Percentiles rank a stretch among this genome's conserved stretches.
Evolutionary conservation across 164 flowering plant genomes (phyloP).

Genomic region (Vitis vinifera): DNA sequence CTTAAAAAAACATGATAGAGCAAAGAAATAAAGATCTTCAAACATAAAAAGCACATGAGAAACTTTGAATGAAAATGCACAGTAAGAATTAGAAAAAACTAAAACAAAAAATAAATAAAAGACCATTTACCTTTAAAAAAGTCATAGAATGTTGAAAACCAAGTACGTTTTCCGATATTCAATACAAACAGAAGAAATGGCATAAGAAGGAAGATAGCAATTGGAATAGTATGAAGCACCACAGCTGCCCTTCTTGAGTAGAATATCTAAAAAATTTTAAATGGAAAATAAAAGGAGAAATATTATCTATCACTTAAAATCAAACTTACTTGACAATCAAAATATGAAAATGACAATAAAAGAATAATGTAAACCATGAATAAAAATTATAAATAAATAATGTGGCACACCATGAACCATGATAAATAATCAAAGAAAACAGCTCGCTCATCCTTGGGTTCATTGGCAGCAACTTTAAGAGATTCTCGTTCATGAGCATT

Average conservation of each 20-base stretch:
- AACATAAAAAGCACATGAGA: not conserved
- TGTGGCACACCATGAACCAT: constrained; percentile 64
- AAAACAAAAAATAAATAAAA: not conserved
- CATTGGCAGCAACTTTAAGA: constrained; percentile 20
- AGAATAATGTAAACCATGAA: not conserved
- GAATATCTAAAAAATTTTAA: constrained; percentile 49
- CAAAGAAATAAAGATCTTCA: not conserved
- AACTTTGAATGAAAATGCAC: not conserved
- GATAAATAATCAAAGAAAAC: constrained; percentile 88
- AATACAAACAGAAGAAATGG: constrained; percentile 48
- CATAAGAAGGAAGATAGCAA: constrained; percentile 53
- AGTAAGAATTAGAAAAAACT: not conserved
- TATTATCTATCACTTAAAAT: not conserved
- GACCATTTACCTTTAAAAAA: constrained; percentile 64
- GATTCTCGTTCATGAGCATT: constrained; percentile 47
- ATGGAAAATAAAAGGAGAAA: not conserved
- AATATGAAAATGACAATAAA: not conserved
- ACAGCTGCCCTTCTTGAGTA: constrained; percentile 65
- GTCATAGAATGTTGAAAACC: constrained; percentile 41
- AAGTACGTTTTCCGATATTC: constrained; percentile 35
- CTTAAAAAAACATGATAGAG: too few relatives aligned
- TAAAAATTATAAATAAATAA: not conserved
- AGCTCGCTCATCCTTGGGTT: constrained; percentile 50
- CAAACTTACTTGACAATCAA: not conserved
- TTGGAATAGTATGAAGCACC: constrained; percentile 75